Evolutionary conservation across 768 basidiomycete species (phyloP), one percentile per base, ranked within the genome.

Genomic region (Tylopilus balloui): DNA sequence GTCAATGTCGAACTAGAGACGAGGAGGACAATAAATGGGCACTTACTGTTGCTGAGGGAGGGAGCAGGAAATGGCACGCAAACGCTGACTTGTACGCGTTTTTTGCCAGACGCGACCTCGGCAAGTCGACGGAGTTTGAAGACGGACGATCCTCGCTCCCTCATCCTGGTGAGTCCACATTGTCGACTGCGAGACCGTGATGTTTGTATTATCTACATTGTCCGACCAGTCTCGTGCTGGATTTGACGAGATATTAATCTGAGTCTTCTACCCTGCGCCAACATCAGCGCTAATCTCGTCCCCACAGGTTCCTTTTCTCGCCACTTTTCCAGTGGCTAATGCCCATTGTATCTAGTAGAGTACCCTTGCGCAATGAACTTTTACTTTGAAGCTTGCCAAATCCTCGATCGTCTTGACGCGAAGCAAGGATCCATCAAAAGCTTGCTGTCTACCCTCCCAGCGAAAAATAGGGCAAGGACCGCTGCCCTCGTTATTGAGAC

Each of bases 361-460:
- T 66, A 64, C 45, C 47, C 43, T 42, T 47, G 7, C 64, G 46
- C 63, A 69, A 95, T 96, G 93, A 94, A 94, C 74, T 93, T 95
- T 73, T 96, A 96, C 73, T 92, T 92, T 73, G 85, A 90, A 66
- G 90, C 92, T 56, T 86, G 86, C 56, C 77, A 83, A 60, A 77
- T 83, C 5, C 73, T 97, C 59, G 92, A 95, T 64, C 84, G 84
- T 57, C 77, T 97, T 51, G 88, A 94, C 64, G 78, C 81, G 37
- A 92, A 87, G 66, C 78, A 92, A 67, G 93, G 92, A n/a, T 94
- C 91, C 13, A 87, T 97, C 62, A 93, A 95, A 63, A 80, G 93
- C 46, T 69, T 92, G 28, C 71, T 95, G 35, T 80, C 81, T 17
- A 78, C 80, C 47, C 72, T 92, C 24, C 80, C 87, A 23, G 81